These are phyloP conservation scores for Hemileccinum impolitum DNA, from an alignment of 768 basidiomycete genomes.

Conservation along the genomic window DNA sequence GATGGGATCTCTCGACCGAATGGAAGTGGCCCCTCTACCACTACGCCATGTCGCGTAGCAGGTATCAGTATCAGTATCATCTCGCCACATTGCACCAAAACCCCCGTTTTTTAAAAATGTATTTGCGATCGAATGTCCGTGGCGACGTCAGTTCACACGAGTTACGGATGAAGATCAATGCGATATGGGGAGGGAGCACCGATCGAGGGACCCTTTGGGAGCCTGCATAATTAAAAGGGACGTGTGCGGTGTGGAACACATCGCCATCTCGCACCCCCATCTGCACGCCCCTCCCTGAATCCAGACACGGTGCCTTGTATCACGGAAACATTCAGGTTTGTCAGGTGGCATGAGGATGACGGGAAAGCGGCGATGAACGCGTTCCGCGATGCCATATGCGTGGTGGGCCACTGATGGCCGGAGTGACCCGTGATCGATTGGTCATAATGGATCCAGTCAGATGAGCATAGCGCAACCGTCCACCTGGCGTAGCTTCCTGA, in stretches of 20 bases:
- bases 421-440: constrained; percentile 16
- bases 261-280: constrained; percentile 1
- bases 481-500: constrained; percentile 5
- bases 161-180: too few relatives aligned
- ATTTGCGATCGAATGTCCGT: constrained; percentile 10
- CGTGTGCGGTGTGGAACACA: constrained; percentile 2
- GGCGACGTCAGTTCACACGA: constrained; percentile 1
- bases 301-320: constrained; percentile 8
- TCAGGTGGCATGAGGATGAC: constrained; percentile 13
- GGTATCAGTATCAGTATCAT: neutral
- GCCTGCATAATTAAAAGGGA: neutral
- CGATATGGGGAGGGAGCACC: neutral
- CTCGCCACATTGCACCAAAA: neutral
- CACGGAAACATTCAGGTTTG: constrained; percentile 9
- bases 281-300: neutral
- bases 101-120: neutral
- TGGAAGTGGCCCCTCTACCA: constrained; percentile 1
- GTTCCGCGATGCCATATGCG: constrained; percentile 19
- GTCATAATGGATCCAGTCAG: constrained; percentile 20
- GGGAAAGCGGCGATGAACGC: constrained; percentile 23
- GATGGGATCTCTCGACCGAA: constrained; percentile 9
- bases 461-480: constrained; percentile 13
- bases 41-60: constrained; percentile 8
- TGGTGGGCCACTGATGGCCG: constrained; percentile 8
- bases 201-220: neutral